Percentiles rank a stretch among this genome's conserved stretches.
Evolutionary conservation across 805 yeast species (phyloP).

Genomic region (Jamesozyma spencerorum): DNA sequence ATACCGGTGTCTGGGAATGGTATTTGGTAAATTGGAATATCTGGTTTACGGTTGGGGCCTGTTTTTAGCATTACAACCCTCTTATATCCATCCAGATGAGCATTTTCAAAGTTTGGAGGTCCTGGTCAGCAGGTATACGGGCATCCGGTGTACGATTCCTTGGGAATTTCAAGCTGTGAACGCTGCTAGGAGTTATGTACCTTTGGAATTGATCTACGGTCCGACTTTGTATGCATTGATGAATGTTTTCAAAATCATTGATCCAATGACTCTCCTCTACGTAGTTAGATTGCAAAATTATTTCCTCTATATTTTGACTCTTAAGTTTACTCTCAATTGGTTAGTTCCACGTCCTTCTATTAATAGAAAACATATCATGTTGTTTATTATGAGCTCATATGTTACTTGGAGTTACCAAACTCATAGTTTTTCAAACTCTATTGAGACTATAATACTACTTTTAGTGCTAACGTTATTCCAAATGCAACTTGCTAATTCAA

Average conservation of each 20-base stretch:
- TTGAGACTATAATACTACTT: constrained; percentile 49
- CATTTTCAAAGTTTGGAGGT: constrained; percentile 88
- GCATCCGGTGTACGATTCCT: constrained; percentile 36
- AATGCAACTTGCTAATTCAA: constrained; percentile 14
- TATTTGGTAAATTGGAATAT: background rate
- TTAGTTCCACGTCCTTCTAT: background rate
- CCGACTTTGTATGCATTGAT: constrained; percentile 42
- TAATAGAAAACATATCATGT: background rate
- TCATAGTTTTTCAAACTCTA: constrained; percentile 81
- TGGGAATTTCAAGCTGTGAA: constrained; percentile 67
- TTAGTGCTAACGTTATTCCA: constrained; percentile 35
- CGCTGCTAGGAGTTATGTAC: constrained; percentile 57
- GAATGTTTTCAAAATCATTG: constrained; percentile 2
- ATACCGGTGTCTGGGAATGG: no score
- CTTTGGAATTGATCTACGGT: constrained; percentile 59
- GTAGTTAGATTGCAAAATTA: constrained; percentile 43
- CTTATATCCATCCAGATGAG: constrained; percentile 97
- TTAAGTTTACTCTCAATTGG: background rate
- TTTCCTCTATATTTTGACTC: constrained; percentile 16
- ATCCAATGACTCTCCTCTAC: constrained; percentile 46
- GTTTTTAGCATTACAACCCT: constrained; percentile 53
- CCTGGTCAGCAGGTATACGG: constrained; percentile 24
- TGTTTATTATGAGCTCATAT: constrained; percentile 46
- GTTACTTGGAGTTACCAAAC: constrained; percentile 72
- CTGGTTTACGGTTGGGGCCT: constrained; percentile 24